Percentiles rank a stretch among this genome's conserved stretches.
These are phyloP conservation scores for Agaricales sp. DNA, from an alignment of 1,284 basidiomycete genomes.

Conservation along the genomic window DNA sequence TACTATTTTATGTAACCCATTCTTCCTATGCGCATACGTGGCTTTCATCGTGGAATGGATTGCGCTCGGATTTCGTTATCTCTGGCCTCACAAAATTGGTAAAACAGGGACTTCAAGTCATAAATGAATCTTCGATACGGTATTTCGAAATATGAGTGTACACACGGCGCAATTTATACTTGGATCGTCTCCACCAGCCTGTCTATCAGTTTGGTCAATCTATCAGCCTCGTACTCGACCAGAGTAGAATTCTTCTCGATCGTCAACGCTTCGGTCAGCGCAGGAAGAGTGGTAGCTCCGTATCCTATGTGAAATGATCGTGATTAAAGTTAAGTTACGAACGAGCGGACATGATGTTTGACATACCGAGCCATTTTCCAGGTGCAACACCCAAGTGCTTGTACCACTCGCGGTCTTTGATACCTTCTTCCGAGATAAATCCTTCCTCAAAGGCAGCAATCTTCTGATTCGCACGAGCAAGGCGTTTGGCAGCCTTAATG, in stretches of 20 bases:
- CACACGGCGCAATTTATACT: no score
- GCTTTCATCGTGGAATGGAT: no score
- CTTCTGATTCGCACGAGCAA: conserved; percentile 62
- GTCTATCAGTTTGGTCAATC: conserved; percentile 48
- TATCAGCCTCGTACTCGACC: conserved; percentile 54
- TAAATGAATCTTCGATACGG: no score
- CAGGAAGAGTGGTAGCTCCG: conserved; percentile 81
- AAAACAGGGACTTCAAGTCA: no score
- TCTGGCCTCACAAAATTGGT: no score
- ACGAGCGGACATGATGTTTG: background rate
- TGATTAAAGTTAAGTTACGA: background rate
- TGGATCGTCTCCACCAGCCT: conserved; percentile 35
- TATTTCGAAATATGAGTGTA: no score
- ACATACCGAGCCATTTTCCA: conserved; percentile 77
- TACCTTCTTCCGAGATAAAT: conserved; percentile 73
- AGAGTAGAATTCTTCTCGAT: conserved; percentile 55
- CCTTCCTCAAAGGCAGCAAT: conserved; percentile 73
- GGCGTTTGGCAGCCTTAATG: conserved; percentile 49
- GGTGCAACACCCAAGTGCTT: conserved; percentile 83
- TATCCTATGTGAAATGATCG: conserved; percentile 54
- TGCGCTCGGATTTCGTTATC: no score
- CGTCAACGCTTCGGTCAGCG: conserved; percentile 70
- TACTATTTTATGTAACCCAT: background rate
- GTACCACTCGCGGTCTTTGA: conserved; percentile 80
- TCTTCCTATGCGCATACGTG: no score